These are phyloP conservation scores for Neltuma alba DNA, from an alignment of 306 rosid species.

Conservation along the genomic window DNA sequence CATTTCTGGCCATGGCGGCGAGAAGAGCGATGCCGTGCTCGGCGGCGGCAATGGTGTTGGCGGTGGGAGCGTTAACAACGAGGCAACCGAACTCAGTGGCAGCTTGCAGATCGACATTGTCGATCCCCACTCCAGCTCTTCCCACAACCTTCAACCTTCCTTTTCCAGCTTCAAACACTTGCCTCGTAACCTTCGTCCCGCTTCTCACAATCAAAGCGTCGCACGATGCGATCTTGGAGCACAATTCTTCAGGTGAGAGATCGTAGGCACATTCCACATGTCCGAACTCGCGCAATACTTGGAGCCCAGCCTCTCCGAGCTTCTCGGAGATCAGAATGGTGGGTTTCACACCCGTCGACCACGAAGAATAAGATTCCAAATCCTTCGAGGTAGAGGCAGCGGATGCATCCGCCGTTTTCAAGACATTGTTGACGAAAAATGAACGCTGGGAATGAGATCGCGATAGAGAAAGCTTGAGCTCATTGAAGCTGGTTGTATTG, in stretches of 20 bases:
- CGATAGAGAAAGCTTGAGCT: slow-evolving; percentile 32
- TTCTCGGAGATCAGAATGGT: slow-evolving; percentile 81
- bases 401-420: slow-evolving; percentile 40
- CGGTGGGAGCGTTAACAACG: slow-evolving; percentile 86
- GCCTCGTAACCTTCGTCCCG: slow-evolving; percentile 71
- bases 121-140: slow-evolving; percentile 93
- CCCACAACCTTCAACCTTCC: slow-evolving; percentile 88
- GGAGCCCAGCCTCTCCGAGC: slow-evolving; percentile 78
- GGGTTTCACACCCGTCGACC: slow-evolving; percentile 26
- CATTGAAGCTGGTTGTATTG: slow-evolving; percentile 26
- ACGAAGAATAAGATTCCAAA: background rate
- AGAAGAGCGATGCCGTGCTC: slow-evolving; percentile 92
- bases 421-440: slow-evolving; percentile 35
- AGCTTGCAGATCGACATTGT: slow-evolving; percentile 89
- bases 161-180: slow-evolving; percentile 66
- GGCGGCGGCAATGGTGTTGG: slow-evolving; percentile 85
- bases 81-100: slow-evolving; percentile 90
- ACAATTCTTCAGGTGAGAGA: slow-evolving; percentile 59
- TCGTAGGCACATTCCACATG: slow-evolving; percentile 66
- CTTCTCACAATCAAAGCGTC: slow-evolving; percentile 86
- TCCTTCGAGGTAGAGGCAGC: background rate
- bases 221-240: slow-evolving; percentile 68
- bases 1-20: slow-evolving; percentile 82
- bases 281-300: slow-evolving; percentile 58
- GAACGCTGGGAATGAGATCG: slow-evolving; percentile 9